Base-by-base conservation (phyloP, 129 eudicot genomes). In the Helianthus tuberosus region DNA sequence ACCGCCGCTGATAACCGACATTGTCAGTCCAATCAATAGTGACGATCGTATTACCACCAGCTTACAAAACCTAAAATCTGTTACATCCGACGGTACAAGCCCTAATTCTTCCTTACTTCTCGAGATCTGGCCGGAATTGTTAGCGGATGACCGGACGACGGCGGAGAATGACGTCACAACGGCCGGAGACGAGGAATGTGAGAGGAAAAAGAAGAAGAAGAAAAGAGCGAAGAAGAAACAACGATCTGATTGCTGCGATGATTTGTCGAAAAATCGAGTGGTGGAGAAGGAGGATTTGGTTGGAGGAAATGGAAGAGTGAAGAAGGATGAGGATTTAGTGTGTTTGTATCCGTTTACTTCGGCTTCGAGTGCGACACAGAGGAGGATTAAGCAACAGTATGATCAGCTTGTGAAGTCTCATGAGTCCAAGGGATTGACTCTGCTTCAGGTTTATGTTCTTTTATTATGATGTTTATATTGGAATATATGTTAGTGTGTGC, bases 321-420 rank as follows among this genome's bases (percentile, higher is more conserved):
- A 60, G 48, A 86, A 74, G 75, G 74, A 75, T 72, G 68, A 75
- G 41, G 85, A 80, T 65, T 74, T 90, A 67, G 88, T 87, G 39
- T 87, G 93, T 64, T 74, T 81, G 29, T 90, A 79, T 69, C 96
- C 96, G 14, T 90, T 85, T 76, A 90, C 93, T 25, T 83, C 86
- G 64, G 73, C 93, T 77, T 85, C 85, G 51, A 85, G 96, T 46
- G 90, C 91, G 1, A 90, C 87, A 7, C 96, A 90, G 73, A 89
- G 96, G 66, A 87, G 68, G 75, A 89, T 89, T 58, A 89, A 89
- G 79, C 92, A 84, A 67, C 96, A 84, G 11, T 89, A 89, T 66
- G 90, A 89, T 84, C 88, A 89, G 79, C 92, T 89, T 75, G 90
- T 89, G 3, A 89, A 82, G 82, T 87, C 92, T 8, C 86, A 89